A percentile compares a stretch with the other conserved stretches of the same genome.
phyloP scores from a whole-genome alignment of 192 early-diverging fungal genomes.

The Entomortierella chlamydospora region DNA sequence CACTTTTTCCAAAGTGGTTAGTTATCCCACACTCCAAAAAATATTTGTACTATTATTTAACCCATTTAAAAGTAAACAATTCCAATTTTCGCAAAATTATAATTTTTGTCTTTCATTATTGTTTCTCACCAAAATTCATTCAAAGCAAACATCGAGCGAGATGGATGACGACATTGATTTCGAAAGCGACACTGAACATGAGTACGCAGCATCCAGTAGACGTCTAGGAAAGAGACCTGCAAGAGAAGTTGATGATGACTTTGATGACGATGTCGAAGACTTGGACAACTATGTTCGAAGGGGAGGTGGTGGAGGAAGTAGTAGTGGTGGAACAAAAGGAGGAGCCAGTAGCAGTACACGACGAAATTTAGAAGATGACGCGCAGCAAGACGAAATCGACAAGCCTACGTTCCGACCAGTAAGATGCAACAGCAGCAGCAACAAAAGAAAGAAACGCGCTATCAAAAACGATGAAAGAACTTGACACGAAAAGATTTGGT shows the following conservation, averaged over 20 bases:
- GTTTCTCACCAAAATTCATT: too few relatives aligned
- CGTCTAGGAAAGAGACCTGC: constrained; percentile 18
- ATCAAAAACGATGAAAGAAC: too few relatives aligned
- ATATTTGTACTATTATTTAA: too few relatives aligned
- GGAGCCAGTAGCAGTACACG: background rate
- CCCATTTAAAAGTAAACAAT: too few relatives aligned
- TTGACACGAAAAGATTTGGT: background rate
- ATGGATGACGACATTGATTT: constrained; percentile 26
- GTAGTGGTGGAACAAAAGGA: background rate
- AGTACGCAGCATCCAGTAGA: background rate
- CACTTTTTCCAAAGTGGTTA: too few relatives aligned
- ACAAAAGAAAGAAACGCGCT: background rate
- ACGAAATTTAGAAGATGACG: background rate
- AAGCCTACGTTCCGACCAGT: constrained; percentile 27
- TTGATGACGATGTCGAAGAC: constrained; percentile 25
- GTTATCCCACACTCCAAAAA: too few relatives aligned
- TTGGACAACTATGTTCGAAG: background rate
- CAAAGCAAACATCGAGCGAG: background rate
- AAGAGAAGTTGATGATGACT: constrained; percentile 6
- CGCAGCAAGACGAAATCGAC: constrained; percentile 15
- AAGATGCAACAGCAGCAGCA: background rate
- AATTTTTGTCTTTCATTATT: too few relatives aligned
- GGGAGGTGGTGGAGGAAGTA: background rate
- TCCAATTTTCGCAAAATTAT: too few relatives aligned
- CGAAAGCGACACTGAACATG: constrained; percentile 15